These are phyloP conservation scores for Aspergillus sergii DNA, from an alignment of 2,329 filamentous ascomycete genomes.

Conservation along the genomic window DNA sequence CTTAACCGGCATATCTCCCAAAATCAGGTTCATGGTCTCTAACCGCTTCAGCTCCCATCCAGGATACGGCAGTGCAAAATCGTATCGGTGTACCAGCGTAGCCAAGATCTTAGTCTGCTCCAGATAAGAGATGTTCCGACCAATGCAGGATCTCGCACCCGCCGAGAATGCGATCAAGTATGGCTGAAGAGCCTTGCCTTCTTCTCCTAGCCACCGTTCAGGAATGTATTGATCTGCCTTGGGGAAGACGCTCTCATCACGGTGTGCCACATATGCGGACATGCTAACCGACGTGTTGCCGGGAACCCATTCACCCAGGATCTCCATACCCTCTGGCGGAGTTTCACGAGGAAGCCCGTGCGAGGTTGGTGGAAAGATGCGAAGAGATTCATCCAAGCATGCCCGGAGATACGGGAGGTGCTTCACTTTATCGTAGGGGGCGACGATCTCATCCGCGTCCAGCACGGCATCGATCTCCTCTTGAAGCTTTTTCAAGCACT, in stretches of 20 bases:
- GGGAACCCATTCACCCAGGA: constrained; percentile 51
- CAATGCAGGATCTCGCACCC: constrained; percentile 46
- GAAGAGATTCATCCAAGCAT: constrained; percentile 55
- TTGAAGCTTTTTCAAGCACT: constrained; percentile 42
- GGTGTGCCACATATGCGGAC: constrained; percentile 42
- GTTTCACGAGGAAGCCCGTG: constrained; percentile 50
- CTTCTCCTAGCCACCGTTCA: constrained; percentile 47
- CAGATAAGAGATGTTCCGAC: constrained; percentile 47
- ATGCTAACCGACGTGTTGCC: constrained; percentile 50
- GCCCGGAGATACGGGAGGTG: constrained; percentile 57
- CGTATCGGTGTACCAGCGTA: constrained; percentile 33
- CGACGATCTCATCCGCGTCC: constrained; percentile 47
- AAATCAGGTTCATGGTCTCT: constrained; percentile 35
- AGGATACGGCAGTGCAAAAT: constrained; percentile 31
- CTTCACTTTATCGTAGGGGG: constrained; percentile 54
- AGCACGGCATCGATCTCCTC: constrained; percentile 52
- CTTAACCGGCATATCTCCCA: constrained; percentile 36
- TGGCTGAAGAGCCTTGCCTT: constrained; percentile 42
- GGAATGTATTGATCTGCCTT: constrained; percentile 44
- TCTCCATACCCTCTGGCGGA: constrained; percentile 46
- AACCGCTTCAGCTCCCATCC: constrained; percentile 29
- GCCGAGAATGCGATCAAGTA: constrained; percentile 46
- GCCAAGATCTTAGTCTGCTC: constrained; percentile 56
- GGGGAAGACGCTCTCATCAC: constrained; percentile 41
- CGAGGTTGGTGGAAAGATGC: constrained; percentile 49